Evolutionary conservation across 768 basidiomycete species (phyloP), one percentile per base, ranked within the genome.

Genomic region (Crucibulum laeve): DNA sequence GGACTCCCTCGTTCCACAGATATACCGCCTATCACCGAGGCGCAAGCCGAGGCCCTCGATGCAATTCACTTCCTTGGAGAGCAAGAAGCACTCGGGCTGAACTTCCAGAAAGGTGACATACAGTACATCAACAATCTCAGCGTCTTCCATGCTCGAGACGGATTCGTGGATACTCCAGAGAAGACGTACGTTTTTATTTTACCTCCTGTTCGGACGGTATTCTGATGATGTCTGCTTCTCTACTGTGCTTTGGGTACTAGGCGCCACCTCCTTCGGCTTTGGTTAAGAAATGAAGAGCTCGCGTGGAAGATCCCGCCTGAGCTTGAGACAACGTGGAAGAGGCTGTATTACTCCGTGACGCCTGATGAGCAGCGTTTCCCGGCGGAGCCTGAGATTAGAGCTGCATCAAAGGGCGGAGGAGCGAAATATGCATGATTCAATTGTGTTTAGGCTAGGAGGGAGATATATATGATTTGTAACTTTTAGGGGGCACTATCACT

Each of bases 41-140:
- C 67, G n/a, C 72, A 74, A 44, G 72, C 72, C 4, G 72, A 74
- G 47, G 72, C 72, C 4, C 54, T 74, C 13, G 72, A 74, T 45
- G 63, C 65, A 1, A 50, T 74, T 22, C 72, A 73, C 45, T 74
- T 69, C 52, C 48, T 68, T 7, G 71, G 68, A 1, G 68, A 72
- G 47, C 70, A 69, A 44, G 65, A 64, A 48, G 62, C 64, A 21
- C 59, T 74, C 3, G 68, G 58, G 4, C 56, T 73, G 46, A 71
- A 73, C 43, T 71, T 74, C 60, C 59, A 70, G 52, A 74, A 72
- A 48, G 72, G 72, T 30, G 72, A 74, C 47, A 71, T 74, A 25
- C 72, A 74, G 48, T 74, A 71, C 50, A 71, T 74, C 56, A 74
- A 72, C 50, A 71, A 64, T 44, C 47, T 74, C 47, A 63, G 70